These are phyloP conservation scores for Clonostachys byssicola DNA, from an alignment of 2,329 filamentous ascomycete species.

Conservation along the genomic window DNA sequence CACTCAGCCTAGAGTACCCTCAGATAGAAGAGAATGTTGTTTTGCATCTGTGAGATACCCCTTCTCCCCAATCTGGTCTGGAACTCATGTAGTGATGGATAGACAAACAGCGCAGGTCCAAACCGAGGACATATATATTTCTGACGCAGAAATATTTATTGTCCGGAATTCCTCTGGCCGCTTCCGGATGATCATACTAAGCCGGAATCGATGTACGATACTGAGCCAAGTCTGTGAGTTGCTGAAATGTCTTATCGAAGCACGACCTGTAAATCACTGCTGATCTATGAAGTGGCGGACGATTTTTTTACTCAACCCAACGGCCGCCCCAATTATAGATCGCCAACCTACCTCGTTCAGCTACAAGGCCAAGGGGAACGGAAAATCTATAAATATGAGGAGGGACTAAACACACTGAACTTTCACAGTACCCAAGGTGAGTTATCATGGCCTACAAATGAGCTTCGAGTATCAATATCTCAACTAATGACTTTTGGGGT, in stretches of 20 bases:
- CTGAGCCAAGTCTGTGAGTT: constrained; percentile 1
- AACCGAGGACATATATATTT: not conserved
- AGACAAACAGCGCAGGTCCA: constrained; percentile 1
- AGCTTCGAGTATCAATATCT: not conserved
- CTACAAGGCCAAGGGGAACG: not conserved
- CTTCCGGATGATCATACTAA: not conserved
- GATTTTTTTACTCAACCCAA: not conserved
- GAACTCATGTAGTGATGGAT: not conserved
- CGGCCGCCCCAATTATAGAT: not conserved
- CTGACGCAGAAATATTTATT: constrained; percentile 1
- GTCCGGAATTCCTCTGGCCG: not conserved
- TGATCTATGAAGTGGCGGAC: not conserved
- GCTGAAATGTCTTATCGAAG: not conserved
- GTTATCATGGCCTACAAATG: not conserved
- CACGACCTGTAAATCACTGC: not conserved
- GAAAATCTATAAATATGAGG: not conserved
- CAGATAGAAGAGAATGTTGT: not conserved
- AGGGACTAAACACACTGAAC: not conserved
- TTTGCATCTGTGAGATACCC: not conserved
- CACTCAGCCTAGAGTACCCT: not conserved
- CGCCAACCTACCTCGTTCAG: not conserved
- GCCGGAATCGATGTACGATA: constrained; percentile 1
- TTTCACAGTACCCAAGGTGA: not conserved
- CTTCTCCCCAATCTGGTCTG: too few species aligned
- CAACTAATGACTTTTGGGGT: not conserved